Conservation (phyloP, 2,329 filamentous ascomycete genomes). For the Leptographium flavum region DNA sequence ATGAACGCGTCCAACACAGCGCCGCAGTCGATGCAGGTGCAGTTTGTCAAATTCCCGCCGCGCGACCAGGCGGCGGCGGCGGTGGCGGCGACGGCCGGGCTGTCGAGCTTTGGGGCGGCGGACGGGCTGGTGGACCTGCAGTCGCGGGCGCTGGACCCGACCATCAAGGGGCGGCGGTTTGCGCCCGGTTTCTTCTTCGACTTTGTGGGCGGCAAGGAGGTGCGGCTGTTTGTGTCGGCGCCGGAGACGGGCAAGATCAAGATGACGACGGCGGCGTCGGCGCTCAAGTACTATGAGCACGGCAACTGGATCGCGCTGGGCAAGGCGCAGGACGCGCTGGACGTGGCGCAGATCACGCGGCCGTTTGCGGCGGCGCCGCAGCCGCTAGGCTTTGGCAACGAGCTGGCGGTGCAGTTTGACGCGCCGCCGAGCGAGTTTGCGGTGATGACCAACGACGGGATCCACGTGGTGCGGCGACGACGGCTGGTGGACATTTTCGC, state of each 20-base stretch:
- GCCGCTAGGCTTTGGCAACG: constrained; percentile 79
- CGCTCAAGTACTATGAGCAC: constrained; percentile 58
- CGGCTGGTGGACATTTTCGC: constrained; percentile 88
- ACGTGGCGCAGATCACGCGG: constrained; percentile 61
- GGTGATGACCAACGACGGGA: constrained; percentile 77
- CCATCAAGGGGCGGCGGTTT: constrained; percentile 45
- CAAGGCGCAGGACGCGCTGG: constrained; percentile 50
- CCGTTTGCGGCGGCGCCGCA: constrained; percentile 55
- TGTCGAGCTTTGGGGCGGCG: constrained; percentile 11
- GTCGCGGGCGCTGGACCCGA: constrained; percentile 33
- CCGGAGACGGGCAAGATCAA: constrained; percentile 82
- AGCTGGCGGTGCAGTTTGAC: constrained; percentile 93
- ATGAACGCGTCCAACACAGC: constrained; percentile 46
- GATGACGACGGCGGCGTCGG: constrained; percentile 35
- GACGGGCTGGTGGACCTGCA: constrained; percentile 31
- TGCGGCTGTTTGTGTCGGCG: constrained; percentile 64
- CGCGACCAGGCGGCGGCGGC: constrained; percentile 20
- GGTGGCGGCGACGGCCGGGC: constrained; percentile 11
- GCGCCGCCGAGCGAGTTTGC: constrained; percentile 69
- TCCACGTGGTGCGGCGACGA: constrained; percentile 72
- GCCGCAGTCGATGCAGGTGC: constrained; percentile 93
- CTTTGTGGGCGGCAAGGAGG: constrained; percentile 36
- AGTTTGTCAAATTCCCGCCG: constrained; percentile 90
- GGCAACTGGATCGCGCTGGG: constrained; percentile 67
- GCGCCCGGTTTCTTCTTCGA: constrained; percentile 86